Evolutionary conservation across 2,329 filamentous ascomycete species (phyloP), one percentile per base, ranked within the genome.

Genomic region (Esteya vermicola): DNA sequence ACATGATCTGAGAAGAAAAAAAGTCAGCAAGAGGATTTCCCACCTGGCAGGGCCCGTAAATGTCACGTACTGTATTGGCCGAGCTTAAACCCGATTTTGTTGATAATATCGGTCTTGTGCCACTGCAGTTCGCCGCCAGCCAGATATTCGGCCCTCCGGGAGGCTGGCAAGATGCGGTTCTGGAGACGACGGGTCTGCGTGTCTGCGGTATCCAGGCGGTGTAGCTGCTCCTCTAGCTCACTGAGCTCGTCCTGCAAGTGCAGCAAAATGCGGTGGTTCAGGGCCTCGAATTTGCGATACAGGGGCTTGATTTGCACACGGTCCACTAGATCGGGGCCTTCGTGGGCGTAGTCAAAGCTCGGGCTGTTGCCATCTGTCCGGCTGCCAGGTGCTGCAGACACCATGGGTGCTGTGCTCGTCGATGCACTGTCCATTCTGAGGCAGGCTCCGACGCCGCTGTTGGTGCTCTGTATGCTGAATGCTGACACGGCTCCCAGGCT

Each of bases 231-330:
- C 57, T 94, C 86, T 28, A 93, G 64, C 50, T 89, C 81, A 23
- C 69, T 67, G 16, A 94, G 73, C 55, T 93, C 85, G 52, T 93
- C 85, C 57, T 94, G 88, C 14, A 93, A 66, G 46, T 91, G 78
- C 0, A 94, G 65, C 3, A 95, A 62, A 3, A 93, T 62, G 3
- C 88, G 78, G 54, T 93, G 85, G 50, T 91, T 88, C 16, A 94
- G 62, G 10, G 75, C 70, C 54, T 84, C 79, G 52, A 95, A 95
- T 42, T 79, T 79, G 33, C 88, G 75, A 56, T 93, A 94, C 43
- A 93, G 70, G 1, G 85, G 84, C 34, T 54, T 59, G 25, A 67
- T 50, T 4, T 14, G 7, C 16, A 19, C 26, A 26, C 14, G 38
- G 19, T 13, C 42, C 21, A 5, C 25, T 28, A 26, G n/a, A n/a